Evolutionary conservation across 176 grass and related monocot genomes (phyloP).

Genomic region (Microstegium vimineum): DNA sequence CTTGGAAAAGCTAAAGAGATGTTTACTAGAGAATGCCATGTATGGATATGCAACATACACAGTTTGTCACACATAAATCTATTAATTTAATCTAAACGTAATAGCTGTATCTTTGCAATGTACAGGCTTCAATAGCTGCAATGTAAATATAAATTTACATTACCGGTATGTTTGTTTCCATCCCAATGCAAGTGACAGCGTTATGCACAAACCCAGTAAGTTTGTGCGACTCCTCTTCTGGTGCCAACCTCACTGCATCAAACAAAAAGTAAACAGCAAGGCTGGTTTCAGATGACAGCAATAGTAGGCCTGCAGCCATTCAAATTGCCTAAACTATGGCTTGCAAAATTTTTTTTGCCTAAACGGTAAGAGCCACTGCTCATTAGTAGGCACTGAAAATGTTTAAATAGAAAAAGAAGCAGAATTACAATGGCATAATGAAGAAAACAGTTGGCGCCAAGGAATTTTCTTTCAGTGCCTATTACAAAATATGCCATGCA

Average conservation of each 20-base stretch:
- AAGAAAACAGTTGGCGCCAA: background rate
- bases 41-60: background rate
- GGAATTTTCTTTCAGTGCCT: background rate
- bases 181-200: constrained; percentile 90
- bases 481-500: background rate
- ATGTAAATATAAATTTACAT: constrained; percentile 13
- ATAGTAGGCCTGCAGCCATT: background rate
- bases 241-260: constrained; percentile 86
- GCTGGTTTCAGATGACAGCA: constrained; percentile 10
- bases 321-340: background rate
- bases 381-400: background rate
- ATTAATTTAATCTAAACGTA: background rate
- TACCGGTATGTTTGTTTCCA: constrained; percentile 83
- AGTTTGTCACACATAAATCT: background rate
- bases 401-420: background rate
- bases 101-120: background rate
- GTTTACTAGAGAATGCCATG: background rate
- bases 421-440: background rate
- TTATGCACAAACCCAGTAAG: constrained; percentile 95
- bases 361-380: background rate
- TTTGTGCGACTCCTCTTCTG: constrained; percentile 83
- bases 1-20: constrained; percentile 5
- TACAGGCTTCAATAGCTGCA: background rate
- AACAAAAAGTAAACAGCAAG: constrained; percentile 10
- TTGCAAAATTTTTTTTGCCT: too few species aligned